These are phyloP conservation scores for Sophora flavescens DNA, from an alignment of 306 rosid genomes.

Conservation along the genomic window DNA sequence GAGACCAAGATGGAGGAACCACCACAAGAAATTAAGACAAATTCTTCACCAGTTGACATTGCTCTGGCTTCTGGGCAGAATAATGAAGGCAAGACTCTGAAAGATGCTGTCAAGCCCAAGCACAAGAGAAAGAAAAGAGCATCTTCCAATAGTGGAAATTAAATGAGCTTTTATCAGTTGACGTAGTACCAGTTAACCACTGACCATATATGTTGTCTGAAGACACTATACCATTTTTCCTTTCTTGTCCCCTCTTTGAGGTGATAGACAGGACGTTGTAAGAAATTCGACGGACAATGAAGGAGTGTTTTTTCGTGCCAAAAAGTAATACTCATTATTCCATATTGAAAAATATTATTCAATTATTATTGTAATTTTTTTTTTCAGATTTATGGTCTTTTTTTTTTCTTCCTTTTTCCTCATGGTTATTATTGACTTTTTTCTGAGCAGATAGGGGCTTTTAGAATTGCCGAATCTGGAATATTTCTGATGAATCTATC, in stretches of 20 bases:
- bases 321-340: not conserved
- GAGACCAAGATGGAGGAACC: constrained; percentile 58
- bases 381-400: not conserved
- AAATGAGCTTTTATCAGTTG: constrained; percentile 40
- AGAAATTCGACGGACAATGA: constrained; percentile 24
- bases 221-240: not conserved
- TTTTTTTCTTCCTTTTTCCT: not conserved
- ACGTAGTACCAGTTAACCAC: not conserved
- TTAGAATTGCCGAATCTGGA: not conserved
- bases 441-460: not conserved
- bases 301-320: not conserved
- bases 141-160: constrained; percentile 55
- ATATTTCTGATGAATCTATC: not conserved
- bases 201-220: constrained; percentile 40
- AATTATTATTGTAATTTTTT: not conserved
- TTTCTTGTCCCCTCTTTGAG: not conserved
- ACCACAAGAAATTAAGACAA: constrained; percentile 45
- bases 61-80: constrained; percentile 43
- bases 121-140: constrained; percentile 67
- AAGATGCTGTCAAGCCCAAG: constrained; percentile 87
- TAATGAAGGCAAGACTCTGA: constrained; percentile 66
- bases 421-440: not conserved
- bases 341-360: not conserved
- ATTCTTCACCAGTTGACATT: constrained; percentile 45
- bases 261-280: constrained; percentile 28